Evolutionary conservation across 2,329 filamentous ascomycete species (phyloP).

Genomic region (Bipolaris gigantea): DNA sequence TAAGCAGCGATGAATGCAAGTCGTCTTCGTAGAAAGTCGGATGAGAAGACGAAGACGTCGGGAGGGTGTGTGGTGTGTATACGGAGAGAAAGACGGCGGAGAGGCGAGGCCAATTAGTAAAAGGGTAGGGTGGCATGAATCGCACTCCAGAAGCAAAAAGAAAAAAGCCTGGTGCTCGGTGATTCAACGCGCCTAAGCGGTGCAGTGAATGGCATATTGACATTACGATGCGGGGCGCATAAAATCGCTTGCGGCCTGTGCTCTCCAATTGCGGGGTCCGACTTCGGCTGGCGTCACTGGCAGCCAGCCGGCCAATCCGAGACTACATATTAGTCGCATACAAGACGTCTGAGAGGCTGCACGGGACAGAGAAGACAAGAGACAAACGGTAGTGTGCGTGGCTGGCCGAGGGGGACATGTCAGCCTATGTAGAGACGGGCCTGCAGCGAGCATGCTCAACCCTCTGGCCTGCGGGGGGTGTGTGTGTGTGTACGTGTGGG

Average conservation of each 20-base stretch:
- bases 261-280: constrained; percentile 14
- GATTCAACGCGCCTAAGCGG: constrained; percentile 11
- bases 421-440: background rate
- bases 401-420: too few relatives aligned
- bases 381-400: constrained; percentile 2
- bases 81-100: background rate
- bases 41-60: background rate
- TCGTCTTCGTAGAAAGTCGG: background rate
- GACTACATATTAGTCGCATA: background rate
- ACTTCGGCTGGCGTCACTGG: constrained; percentile 10
- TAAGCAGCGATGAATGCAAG: background rate
- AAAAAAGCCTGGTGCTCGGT: constrained; percentile 23
- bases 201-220: constrained; percentile 14
- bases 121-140: constrained; percentile 13
- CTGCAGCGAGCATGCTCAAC: background rate
- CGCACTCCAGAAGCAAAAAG: constrained; percentile 10
- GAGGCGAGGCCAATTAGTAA: constrained; percentile 8
- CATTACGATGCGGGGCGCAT: constrained; percentile 21
- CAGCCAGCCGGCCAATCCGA: constrained; percentile 1
- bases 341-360: background rate
- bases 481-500: background rate
- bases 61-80: background rate
- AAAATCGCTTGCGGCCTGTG: constrained; percentile 15
- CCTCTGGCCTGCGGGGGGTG: constrained; percentile 1
- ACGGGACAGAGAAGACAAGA: background rate